phyloP scores from a whole-genome alignment of 768 basidiomycete species.

The Amylocystis lapponica region DNA sequence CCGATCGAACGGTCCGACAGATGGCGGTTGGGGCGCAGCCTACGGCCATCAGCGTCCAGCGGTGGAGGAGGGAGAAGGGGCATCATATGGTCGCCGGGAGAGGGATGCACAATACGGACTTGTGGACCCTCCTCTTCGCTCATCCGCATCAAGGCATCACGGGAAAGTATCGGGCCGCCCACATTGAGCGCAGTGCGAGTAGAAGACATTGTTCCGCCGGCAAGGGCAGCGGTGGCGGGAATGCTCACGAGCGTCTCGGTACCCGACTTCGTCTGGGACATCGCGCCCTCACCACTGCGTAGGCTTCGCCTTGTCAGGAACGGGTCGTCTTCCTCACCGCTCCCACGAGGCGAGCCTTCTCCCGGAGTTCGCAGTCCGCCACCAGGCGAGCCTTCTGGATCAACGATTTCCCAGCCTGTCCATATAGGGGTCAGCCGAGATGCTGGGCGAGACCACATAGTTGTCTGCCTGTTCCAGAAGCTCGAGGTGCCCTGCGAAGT shows the following conservation, averaged over 20 bases:
- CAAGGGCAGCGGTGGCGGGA: conserved; percentile 15
- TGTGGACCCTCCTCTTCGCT: conserved; percentile 27
- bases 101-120: conserved; percentile 20
- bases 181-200: conserved; percentile 25
- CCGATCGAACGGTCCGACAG: conserved; percentile 6
- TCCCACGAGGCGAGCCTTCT: conserved; percentile 64
- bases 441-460: conserved; percentile 12
- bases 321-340: conserved; percentile 65
- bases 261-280: conserved; percentile 18
- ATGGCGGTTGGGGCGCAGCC: conserved; percentile 4
- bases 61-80: conserved; percentile 36
- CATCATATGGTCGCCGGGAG: conserved; percentile 17
- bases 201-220: conserved; percentile 9
- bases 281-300: conserved; percentile 15
- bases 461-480: conserved; percentile 38
- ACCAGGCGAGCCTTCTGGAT: conserved; percentile 13
- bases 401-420: conserved; percentile 28
- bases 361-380: conserved; percentile 28
- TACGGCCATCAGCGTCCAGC: conserved; percentile 26
- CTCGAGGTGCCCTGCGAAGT: conserved; percentile 20
- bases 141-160: conserved; percentile 29
- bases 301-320: conserved; percentile 34
- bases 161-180: conserved; percentile 31
- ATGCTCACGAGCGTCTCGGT: conserved; percentile 25
- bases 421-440: conserved; percentile 22